A percentile compares a stretch with the other conserved stretches of the same genome.
Conservation (phyloP, 176 grass and related monocot genomes). For the Oryza meyeriana region DNA sequence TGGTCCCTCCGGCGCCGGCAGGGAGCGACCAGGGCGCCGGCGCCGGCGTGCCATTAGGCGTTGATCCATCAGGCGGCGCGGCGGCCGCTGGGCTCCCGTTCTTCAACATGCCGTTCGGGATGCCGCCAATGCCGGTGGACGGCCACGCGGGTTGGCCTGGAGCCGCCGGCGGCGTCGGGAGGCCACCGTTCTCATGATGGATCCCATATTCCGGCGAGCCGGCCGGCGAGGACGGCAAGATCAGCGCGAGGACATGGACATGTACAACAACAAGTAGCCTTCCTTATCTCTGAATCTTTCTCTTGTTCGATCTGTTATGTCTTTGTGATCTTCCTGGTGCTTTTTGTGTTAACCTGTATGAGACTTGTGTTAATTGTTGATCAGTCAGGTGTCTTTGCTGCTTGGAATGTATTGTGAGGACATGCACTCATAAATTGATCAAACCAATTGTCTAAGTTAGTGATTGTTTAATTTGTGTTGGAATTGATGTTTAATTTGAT, state of each 20-base stretch:
- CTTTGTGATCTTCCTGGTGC: slow-evolving; percentile 38
- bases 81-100: slow-evolving; percentile 53
- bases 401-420: slow-evolving; percentile 30
- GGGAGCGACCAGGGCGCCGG: slow-evolving; percentile 34
- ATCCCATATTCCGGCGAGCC: background rate
- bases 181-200: slow-evolving; percentile 45
- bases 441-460: slow-evolving; percentile 20
- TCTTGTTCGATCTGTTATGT: slow-evolving; percentile 6
- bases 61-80: slow-evolving; percentile 14
- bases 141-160: slow-evolving; percentile 53
- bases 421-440: slow-evolving; percentile 50
- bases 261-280: slow-evolving; percentile 49
- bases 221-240: background rate
- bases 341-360: slow-evolving; percentile 47
- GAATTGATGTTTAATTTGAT: background rate
- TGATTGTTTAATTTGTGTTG: slow-evolving; percentile 6
- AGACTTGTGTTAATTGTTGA: slow-evolving; percentile 37
- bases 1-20: slow-evolving; percentile 31
- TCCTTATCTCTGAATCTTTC: slow-evolving; percentile 13
- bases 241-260: slow-evolving; percentile 31
- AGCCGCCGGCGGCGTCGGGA: slow-evolving; percentile 28
- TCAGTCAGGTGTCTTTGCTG: slow-evolving; percentile 26
- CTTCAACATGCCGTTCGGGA: slow-evolving; percentile 82
- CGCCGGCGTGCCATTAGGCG: slow-evolving; percentile 24
- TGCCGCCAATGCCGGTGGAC: slow-evolving; percentile 76